These are phyloP conservation scores for Picea abies DNA, from an alignment of 83 land plant genomes.

Conservation along the genomic window DNA sequence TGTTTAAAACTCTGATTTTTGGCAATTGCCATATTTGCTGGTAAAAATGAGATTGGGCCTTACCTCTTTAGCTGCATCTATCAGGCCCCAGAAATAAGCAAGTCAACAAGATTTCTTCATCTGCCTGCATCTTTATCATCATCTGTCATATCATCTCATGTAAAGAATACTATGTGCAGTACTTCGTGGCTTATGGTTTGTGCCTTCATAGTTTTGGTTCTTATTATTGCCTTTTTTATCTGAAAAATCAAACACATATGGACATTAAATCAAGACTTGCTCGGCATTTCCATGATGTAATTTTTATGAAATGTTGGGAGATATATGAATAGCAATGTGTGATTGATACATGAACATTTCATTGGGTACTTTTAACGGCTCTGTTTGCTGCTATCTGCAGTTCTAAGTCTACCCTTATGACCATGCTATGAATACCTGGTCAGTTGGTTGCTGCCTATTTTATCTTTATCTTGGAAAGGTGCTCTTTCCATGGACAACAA, in stretches of 20 bases:
- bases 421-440: slow-evolving; percentile 99
- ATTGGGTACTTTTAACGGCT: too few relatives aligned
- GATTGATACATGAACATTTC: too few relatives aligned
- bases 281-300: neutral
- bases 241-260: too few relatives aligned
- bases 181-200: too few relatives aligned
- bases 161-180: too few relatives aligned
- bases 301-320: too few relatives aligned
- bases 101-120: slow-evolving; percentile 23
- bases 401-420: slow-evolving; percentile 96
- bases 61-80: slow-evolving; percentile 99
- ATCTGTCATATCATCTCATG: too few relatives aligned
- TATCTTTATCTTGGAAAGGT: slow-evolving; percentile 96
- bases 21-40: slow-evolving; percentile 99
- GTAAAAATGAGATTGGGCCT: slow-evolving; percentile 97
- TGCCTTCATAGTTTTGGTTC: neutral
- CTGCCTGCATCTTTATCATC: too few relatives aligned
- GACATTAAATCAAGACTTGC: too few relatives aligned
- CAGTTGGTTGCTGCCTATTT: slow-evolving; percentile 97
- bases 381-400: slow-evolving; percentile 47
- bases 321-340: too few relatives aligned
- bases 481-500: slow-evolving; percentile 91
- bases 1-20: slow-evolving; percentile 94
- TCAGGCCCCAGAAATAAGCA: slow-evolving; percentile 98
- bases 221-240: neutral